These are phyloP conservation scores for Cladosporium sp. DNA, from an alignment of 2,329 filamentous ascomycete species.

Conservation along the genomic window DNA sequence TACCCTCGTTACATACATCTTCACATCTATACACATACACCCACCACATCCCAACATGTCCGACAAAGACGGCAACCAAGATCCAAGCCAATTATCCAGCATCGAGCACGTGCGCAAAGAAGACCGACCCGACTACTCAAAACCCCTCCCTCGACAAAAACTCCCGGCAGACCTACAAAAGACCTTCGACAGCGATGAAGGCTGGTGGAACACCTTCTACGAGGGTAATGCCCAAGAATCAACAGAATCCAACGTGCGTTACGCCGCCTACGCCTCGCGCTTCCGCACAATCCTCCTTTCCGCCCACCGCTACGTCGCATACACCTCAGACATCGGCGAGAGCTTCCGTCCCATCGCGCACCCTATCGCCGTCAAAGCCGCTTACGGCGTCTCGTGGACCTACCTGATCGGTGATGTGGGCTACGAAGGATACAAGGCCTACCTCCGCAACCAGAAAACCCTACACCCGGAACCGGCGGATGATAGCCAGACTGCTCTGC, in stretches of 20 bases:
- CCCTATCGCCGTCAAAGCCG: conserved; percentile 70
- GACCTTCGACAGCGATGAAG: conserved; percentile 59
- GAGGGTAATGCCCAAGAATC: conserved; percentile 72
- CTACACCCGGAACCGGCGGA: conserved; percentile 59
- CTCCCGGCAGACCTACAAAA: conserved; percentile 53
- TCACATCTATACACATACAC: neutral
- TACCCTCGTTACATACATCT: neutral
- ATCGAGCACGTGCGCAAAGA: conserved; percentile 40
- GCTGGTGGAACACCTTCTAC: conserved; percentile 51
- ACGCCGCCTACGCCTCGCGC: conserved; percentile 85
- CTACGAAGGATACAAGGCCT: conserved; percentile 94
- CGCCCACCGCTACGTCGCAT: conserved; percentile 93
- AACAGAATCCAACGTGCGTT: conserved; percentile 79
- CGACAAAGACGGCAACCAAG: conserved; percentile 28
- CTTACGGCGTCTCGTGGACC: conserved; percentile 88
- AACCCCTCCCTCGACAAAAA: conserved; percentile 45
- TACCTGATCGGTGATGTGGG: conserved; percentile 87
- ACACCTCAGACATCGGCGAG: conserved; percentile 92
- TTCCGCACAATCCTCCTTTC: conserved; percentile 64
- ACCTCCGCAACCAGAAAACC: conserved; percentile 74
- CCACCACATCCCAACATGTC: conserved; percentile 31
- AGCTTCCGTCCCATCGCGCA: conserved; percentile 92
- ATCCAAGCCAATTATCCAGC: conserved; percentile 25
- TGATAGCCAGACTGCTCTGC: conserved; percentile 29
- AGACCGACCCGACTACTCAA: conserved; percentile 43